A percentile compares a stretch with the other conserved stretches of the same genome.
phyloP scores from a whole-genome alignment of 1,284 basidiomycete species.

The Wallemia ichthyophaga region DNA sequence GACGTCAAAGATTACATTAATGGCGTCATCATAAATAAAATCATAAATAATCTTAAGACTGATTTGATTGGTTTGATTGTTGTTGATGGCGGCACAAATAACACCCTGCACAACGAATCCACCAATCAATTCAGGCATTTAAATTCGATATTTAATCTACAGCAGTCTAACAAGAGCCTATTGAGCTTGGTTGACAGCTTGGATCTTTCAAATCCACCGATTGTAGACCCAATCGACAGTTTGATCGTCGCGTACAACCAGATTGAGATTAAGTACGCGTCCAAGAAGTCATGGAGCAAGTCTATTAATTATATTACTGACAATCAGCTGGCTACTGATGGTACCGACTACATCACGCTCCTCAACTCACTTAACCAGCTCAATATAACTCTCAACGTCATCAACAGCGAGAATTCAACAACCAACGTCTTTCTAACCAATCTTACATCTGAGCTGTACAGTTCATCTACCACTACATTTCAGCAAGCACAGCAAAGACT shows the following conservation, averaged over 20 bases:
- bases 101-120: neutral
- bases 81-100: neutral
- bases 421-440: neutral
- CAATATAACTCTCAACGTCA: neutral
- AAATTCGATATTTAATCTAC: neutral
- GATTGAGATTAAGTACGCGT: neutral
- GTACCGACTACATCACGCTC: neutral
- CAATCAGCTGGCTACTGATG: neutral
- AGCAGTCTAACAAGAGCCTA: neutral
- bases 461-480: neutral
- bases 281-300: neutral
- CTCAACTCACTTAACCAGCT: neutral
- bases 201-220: neutral
- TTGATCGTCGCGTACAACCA: neutral
- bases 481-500: neutral
- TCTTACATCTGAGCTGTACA: neutral
- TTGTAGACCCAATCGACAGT: neutral
- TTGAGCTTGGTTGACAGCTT: neutral
- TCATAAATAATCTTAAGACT: neutral
- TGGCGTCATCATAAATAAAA: neutral
- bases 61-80: neutral
- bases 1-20: neutral
- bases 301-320: neutral
- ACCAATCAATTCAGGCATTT: neutral
- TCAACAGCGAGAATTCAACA: neutral